phyloP scores from a whole-genome alignment of 2,329 filamentous ascomycete species.

The Clarireedia monteithiana region DNA sequence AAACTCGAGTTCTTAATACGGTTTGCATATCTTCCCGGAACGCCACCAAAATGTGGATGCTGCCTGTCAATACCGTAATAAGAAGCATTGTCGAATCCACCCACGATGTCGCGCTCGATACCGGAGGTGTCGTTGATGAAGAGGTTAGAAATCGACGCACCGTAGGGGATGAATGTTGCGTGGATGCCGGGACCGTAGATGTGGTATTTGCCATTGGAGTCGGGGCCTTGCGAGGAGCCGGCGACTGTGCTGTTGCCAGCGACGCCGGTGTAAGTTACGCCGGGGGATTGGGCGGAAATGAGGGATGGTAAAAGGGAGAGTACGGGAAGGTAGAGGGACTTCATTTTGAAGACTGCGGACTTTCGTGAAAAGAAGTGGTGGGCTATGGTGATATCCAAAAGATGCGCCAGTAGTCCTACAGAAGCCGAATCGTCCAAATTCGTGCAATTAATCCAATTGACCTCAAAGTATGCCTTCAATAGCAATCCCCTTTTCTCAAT shows the following conservation, averaged over 20 bases:
- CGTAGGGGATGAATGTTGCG: slow-evolving; percentile 66
- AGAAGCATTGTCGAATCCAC: slow-evolving; percentile 68
- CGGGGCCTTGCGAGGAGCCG: slow-evolving; percentile 31
- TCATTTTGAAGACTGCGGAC: background rate
- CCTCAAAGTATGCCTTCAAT: too few relatives aligned
- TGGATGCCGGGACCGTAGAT: slow-evolving; percentile 59
- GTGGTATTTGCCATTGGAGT: slow-evolving; percentile 62
- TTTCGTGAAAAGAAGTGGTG: too few relatives aligned
- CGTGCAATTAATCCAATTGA: too few relatives aligned
- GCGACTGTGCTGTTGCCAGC: slow-evolving; percentile 22
- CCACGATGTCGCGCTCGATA: slow-evolving; percentile 61
- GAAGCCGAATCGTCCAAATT: too few relatives aligned
- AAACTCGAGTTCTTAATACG: slow-evolving; percentile 73
- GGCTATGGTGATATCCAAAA: too few relatives aligned
- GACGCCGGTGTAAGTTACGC: slow-evolving; percentile 19
- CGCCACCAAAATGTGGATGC: slow-evolving; percentile 65
- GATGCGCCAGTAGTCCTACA: too few relatives aligned
- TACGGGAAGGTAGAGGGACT: background rate
- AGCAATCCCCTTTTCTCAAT: too few relatives aligned
- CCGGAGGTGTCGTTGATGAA: slow-evolving; percentile 63
- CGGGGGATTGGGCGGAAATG: slow-evolving; percentile 16
- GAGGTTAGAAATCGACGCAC: slow-evolving; percentile 64
- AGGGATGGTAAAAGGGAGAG: slow-evolving; percentile 7
- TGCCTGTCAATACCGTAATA: slow-evolving; percentile 57
- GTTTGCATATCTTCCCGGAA: slow-evolving; percentile 73